phyloP scores from a whole-genome alignment of 148 eudicot species.

The Salicornia ramosissima region DNA sequence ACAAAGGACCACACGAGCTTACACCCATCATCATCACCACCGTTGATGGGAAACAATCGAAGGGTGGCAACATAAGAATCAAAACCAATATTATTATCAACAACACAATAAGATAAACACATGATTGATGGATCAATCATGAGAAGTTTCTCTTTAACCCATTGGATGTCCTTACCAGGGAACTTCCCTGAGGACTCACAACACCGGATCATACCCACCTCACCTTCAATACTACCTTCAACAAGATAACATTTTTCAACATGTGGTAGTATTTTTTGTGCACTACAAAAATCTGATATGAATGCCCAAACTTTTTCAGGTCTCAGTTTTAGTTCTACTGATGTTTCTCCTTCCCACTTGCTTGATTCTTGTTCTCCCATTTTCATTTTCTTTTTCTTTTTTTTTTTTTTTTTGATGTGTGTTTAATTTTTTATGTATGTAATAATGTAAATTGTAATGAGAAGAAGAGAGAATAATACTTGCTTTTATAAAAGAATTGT shows the following conservation, averaged over 20 bases:
- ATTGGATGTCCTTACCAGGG: slow-evolving; percentile 16
- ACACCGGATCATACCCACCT: slow-evolving; percentile 44
- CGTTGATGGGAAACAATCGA: slow-evolving; percentile 18
- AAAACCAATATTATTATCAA: slow-evolving; percentile 35
- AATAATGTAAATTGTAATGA: no score
- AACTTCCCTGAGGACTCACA: slow-evolving; percentile 29
- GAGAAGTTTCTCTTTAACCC: slow-evolving; percentile 40
- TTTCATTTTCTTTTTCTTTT: not conserved
- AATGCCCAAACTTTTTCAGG: slow-evolving; percentile 55
- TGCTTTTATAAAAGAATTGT: no score
- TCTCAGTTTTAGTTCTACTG: slow-evolving; percentile 28
- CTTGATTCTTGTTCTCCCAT: slow-evolving; percentile 19
- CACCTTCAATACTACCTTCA: slow-evolving; percentile 32
- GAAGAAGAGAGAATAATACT: no score
- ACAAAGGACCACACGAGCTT: slow-evolving; percentile 40
- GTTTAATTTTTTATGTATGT: no score
- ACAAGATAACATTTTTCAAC: slow-evolving; percentile 36
- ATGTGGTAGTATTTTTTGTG: slow-evolving; percentile 42
- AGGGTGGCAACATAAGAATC: slow-evolving; percentile 30
- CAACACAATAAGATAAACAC: slow-evolving; percentile 33
- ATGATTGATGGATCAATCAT: slow-evolving; percentile 28
- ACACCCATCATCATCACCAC: slow-evolving; percentile 18
- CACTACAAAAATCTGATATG: slow-evolving; percentile 42
- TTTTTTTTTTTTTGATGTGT: not conserved
- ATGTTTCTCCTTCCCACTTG: slow-evolving; percentile 60